These are phyloP conservation scores for Phytophthora macrochlamydospora DNA, from an alignment of 352 stramenopile species.

Conservation along the genomic window DNA sequence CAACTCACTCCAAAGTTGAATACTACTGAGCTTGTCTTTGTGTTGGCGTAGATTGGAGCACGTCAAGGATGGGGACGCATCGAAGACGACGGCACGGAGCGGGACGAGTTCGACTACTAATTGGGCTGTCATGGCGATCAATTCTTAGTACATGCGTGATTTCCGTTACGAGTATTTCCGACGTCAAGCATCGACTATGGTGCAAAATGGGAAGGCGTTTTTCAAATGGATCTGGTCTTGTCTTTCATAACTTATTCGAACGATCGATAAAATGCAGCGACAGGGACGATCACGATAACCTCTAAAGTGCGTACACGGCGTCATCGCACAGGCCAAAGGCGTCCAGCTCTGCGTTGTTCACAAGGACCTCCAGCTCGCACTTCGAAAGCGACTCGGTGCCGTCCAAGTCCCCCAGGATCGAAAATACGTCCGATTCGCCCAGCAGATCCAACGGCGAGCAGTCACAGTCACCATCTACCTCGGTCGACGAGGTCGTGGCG, in stretches of 20 bases:
- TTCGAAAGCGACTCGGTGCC: neutral
- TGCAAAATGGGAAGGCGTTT: neutral
- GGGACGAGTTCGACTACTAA: conserved; percentile 38
- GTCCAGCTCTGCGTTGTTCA: neutral
- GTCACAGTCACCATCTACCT: neutral
- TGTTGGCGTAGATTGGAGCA: conserved; percentile 32
- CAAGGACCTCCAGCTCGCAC: conserved; percentile 8
- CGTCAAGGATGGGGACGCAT: conserved; percentile 17
- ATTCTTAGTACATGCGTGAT: neutral
- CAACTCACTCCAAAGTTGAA: neutral
- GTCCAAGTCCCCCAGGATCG: conserved; percentile 5
- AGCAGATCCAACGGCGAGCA: neutral
- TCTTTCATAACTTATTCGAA: neutral
- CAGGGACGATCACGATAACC: neutral
- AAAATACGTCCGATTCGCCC: conserved; percentile 14
- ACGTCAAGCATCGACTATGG: neutral
- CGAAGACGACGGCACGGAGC: conserved; percentile 34
- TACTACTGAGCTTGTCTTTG: conserved; percentile 13
- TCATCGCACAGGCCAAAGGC: neutral
- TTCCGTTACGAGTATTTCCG: neutral
- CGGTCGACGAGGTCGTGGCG: neutral
- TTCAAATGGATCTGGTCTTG: neutral
- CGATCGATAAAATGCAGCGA: too few relatives aligned
- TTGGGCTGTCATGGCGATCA: neutral
- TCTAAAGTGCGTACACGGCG: neutral